phyloP scores from a whole-genome alignment of 257 asterid genomes.

The Plantago ovata region DNA sequence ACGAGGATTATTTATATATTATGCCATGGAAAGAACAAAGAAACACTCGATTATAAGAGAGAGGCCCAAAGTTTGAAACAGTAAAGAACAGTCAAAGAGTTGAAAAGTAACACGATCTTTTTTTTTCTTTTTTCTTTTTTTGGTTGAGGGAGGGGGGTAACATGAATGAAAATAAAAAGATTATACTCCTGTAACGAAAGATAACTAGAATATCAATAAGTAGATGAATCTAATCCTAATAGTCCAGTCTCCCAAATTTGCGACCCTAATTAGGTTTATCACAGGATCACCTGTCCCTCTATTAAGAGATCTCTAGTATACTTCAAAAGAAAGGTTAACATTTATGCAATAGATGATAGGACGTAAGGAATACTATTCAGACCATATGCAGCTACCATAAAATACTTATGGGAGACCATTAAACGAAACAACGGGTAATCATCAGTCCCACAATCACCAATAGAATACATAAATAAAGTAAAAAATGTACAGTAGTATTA shows the following conservation, averaged over 20 bases:
- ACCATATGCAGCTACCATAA: background rate
- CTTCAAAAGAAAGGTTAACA: conserved; percentile 8
- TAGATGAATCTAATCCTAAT: background rate
- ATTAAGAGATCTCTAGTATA: no score
- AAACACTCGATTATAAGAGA: no score
- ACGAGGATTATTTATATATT: conserved; percentile 2
- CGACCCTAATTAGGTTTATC: background rate
- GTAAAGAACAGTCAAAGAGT: no score
- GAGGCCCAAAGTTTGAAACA: no score
- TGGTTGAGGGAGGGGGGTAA: no score
- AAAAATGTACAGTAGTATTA: no score
- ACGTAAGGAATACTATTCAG: background rate
- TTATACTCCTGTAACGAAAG: conserved; percentile 2
- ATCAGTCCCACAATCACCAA: background rate
- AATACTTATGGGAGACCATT: background rate
- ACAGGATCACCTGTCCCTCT: no score
- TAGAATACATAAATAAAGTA: no score
- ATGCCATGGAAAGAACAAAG: no score
- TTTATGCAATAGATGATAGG: background rate
- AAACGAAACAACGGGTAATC: background rate
- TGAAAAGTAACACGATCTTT: no score
- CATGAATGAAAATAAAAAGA: background rate
- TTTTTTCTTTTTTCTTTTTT: no score
- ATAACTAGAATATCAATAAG: background rate
- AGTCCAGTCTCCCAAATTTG: conserved; percentile 6